Base-by-base conservation (phyloP, 305 asterid species). In the Fraxinus nigra region DNA sequence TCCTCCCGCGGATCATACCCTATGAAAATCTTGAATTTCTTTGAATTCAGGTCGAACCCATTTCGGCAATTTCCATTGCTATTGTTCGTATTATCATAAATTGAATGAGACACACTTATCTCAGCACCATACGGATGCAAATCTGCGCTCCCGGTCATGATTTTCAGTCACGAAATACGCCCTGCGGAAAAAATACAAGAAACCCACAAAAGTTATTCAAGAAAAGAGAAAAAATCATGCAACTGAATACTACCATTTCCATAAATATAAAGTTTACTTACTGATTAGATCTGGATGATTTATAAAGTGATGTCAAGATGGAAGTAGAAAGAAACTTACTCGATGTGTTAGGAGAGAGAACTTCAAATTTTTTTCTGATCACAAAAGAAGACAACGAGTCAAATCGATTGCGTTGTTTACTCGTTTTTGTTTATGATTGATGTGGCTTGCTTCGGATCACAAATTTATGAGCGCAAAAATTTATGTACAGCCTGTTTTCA, bases 1-100 rank as follows among this genome's bases (percentile, higher is more conserved):
- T 95, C 97, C 81, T 95, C 98, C 26, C 85, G 85, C 14, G 92
- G 96, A 85, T 95, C 98, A 74, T 95, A 95, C 11, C 98, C 98
- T 69, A 95, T 78, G 87, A 95, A 93, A 38, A 95, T 83, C 95
- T 91, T 93, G 85, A 93, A 92, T 32, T 80, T 26, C 78, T 79
- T 83, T 28, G 79, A 35, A 56, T 76, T 81, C 13, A 81, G 51
- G 9, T 20, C 30, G 70, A 61, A 61, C 59, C 81, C 88, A 77
- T 87, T 84, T 16, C 8, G 51, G 73, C 33, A 59, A 76, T 13
- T 59, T 5, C 10, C 84, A 78, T 79, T 61, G 61, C 83, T 88
- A 43, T 87, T 87, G 82, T 38, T 79, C 79, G 61, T 59, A 78
- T 83, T 86, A 79, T 54, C 74, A 63, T 75, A 34, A 61, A 37